phyloP scores from a whole-genome alignment of 2,329 filamentous ascomycete species.

The Clonostachys byssicola region DNA sequence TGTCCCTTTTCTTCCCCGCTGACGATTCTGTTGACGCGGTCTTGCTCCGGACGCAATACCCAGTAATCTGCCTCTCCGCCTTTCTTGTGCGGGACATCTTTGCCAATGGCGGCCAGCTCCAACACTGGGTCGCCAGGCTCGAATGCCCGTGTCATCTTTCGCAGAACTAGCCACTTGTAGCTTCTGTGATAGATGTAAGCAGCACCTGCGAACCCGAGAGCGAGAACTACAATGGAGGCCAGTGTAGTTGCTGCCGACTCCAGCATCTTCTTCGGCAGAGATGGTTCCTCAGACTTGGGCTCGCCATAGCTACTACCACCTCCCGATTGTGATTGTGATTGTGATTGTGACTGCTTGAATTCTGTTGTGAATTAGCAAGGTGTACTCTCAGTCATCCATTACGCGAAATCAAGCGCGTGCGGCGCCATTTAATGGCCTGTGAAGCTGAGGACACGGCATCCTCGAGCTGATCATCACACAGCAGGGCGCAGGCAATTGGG shows the following conservation, averaged over 20 bases:
- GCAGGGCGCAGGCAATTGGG: too few species aligned
- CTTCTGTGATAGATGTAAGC: constrained; percentile 75
- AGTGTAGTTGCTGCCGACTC: constrained; percentile 74
- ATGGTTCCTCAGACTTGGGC: constrained; percentile 17
- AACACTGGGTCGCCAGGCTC: constrained; percentile 86
- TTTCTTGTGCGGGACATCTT: constrained; percentile 42
- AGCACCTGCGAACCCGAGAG: constrained; percentile 58
- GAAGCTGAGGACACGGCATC: too few species aligned
- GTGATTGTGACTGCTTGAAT: too few species aligned
- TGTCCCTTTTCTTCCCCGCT: constrained; percentile 69
- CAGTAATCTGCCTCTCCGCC: constrained; percentile 48
- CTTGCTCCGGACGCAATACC: constrained; percentile 81
- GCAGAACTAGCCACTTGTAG: constrained; percentile 88
- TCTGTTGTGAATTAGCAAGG: too few species aligned
- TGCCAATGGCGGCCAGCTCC: constrained; percentile 68
- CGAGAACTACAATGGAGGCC: constrained; percentile 69
- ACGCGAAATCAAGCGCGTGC: too few species aligned
- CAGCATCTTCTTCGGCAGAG: constrained; percentile 57
- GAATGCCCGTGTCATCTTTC: constrained; percentile 92
- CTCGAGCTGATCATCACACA: too few species aligned
- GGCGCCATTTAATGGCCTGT: too few species aligned
- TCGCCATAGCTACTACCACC: too few species aligned
- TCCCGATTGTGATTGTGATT: too few species aligned
- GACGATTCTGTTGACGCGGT: constrained; percentile 77
- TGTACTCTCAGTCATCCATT: too few species aligned